Base-by-base conservation (phyloP, 495 filamentous ascomycete genomes). In the Neurospora pannonica region DNA sequence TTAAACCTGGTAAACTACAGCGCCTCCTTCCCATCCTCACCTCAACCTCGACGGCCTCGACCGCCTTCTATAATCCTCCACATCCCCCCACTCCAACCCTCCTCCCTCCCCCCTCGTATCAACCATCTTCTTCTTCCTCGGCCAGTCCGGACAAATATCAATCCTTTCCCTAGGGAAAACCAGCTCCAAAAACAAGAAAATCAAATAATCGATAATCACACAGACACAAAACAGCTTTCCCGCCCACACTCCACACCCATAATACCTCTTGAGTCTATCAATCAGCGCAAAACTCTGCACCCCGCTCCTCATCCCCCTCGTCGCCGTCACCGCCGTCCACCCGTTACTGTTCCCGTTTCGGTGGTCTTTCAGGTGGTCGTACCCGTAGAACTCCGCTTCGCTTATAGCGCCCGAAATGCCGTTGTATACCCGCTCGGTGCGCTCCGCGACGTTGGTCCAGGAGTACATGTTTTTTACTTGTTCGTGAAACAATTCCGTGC, bases 231-330 rank as follows among this genome's bases (percentile, higher is more conserved):
- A 99, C 31, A 99, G 83, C 83, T 99, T 99, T 9, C 96, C 96
- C 11, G 96, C 96, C 96, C 96, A 99, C 46, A 98, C 94, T n/a
- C 96, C 96, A 78, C 96, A 99, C n/a, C 96, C 96, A 79, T 98
- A 99, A 78, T 99, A 98, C 36, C 95, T 84, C 82, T 99, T 99
- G 31, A 99, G 81, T 24, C 96, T 88, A 79, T 99, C 96, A 77
- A 99, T 97, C 36, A 99, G 87, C 2, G 94, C 93, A 82, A 96
- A 97, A 80, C 92, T 94, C 77, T 92, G 91, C 24, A 90, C 88
- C 34, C 90, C 89, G 42, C 42, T 1, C 46, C 92, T 85, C 54
- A 62, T 62, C 60, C 94, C 94, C 48, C 93, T 85, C n/a, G 91
- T 91, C 3, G 90, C 92, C n/a, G 87, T 90, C 88, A 76, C 88